Evolutionary conservation across 768 basidiomycete species (phyloP), one percentile per base, ranked within the genome.

Genomic region (Leccinum boreale): DNA sequence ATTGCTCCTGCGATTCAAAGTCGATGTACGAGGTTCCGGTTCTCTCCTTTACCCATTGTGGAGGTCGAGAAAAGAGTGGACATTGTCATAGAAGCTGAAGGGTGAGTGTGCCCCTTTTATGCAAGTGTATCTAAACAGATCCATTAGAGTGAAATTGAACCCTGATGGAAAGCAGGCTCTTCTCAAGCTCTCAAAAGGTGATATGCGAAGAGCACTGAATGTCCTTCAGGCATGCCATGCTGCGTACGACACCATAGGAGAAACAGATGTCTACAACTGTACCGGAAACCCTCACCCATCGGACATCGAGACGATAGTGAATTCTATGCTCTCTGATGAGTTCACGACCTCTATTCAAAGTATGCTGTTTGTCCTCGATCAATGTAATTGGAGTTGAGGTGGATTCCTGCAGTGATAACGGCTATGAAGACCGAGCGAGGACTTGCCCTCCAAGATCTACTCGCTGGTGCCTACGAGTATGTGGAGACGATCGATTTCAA

Each of bases 1-100:
- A 98, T 99, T 67, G 86, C 89, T 1, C 97, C 97, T 3, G 97
- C 97, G 33, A 97, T 99, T 51, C 97, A 99, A 75, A 97, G 94
- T 74, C 90, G 97, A 51, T 98, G 97, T 75, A 99, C 97, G 6
- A 83, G 96, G 45, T 99, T 98, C 76, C 83, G 97, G 49, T 98
- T 99, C 77, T 95, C 92, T 9, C 97, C 97, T 2, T 74, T 98
- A 19, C 93, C 94, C 2, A 85, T 89, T 15, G 63, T 66, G 9
- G 92, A 98, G 71, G 91, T 98, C 1, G 88, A 95, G 77, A 89
- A 87, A 73, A 80, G 94, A 52, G 71, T 98, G 35, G 75, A 84
- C 31, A 79, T 75, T 15, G 92, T 99, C 17, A 83, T 98, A 1
- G 85, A 92, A 61, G 78, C 85, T 8, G 97, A 99, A 77, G 80